Base-by-base conservation (phyloP, 805 yeast species). In the Lachancea waltii region DNA sequence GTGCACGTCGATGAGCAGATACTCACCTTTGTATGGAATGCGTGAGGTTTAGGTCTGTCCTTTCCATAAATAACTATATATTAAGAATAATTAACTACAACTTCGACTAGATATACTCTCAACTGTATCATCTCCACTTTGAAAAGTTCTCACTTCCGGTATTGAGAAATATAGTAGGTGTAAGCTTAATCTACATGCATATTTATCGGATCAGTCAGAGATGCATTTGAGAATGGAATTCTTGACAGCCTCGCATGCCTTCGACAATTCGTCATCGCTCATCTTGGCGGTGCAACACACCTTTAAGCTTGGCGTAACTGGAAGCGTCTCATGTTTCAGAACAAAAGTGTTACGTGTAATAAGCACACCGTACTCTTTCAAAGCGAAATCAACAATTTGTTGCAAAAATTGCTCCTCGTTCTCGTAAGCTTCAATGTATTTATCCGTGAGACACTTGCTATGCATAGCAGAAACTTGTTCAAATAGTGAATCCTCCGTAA, bases 311-410 rank as follows among this genome's bases (percentile, higher is more conserved):
- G 85, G 85, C 34, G 74, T 69, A 30, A 79, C 61, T 7, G 92
- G 86, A 43, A 83, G 67, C 36, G 77, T 64, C 56, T 87, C 97
- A 54, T 81, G 94, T 48, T 75, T 79, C 38, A 80, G 65, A 9
- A 86, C 70, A 41, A 69, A 68, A 41, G 76, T 77, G 19, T 78
- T 67, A 51, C 95, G 76, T 27, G 78, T 69, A 33, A 89, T 69
- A 44, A 86, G 69, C 13, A 85, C 67, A 33, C 67, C 70, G 11
- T 75, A 73, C 13, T 69, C 59, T 8, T 56, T 52, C 38, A 83
- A 67, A 7, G 77, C 65, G 16, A 60, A 58, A 50, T 82, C 80
- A 21, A 85, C 76, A 17, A 89, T 72, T 36, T 63, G 64, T 60
- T 85, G 94, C 40, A 90, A 62, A 35, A 84, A 62, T 47, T 64